Evolutionary conservation across 1,139 yeast genomes (phyloP).

Genomic region (Kazachstania sp.): DNA sequence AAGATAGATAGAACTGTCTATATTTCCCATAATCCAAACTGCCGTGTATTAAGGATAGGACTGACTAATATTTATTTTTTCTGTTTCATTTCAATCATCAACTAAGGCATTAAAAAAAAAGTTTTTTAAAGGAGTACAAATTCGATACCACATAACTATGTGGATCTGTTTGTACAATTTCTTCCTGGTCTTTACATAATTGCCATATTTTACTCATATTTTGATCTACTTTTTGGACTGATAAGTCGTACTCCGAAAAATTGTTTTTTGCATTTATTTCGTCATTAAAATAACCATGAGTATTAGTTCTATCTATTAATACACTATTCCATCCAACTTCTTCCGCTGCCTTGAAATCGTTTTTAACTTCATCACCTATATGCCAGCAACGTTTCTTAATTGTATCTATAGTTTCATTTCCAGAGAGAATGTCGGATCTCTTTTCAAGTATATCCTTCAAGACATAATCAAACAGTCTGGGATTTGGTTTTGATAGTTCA

Average conservation of each 20-base stretch:
- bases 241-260: conserved; percentile 16
- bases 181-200: conserved; percentile 13
- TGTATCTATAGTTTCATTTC: conserved; percentile 7
- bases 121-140: conserved; percentile 12
- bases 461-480: conserved; percentile 40
- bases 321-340: conserved; percentile 58
- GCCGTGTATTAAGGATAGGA: too few relatives aligned
- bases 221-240: conserved; percentile 24
- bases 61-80: too few relatives aligned
- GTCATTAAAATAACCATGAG: conserved; percentile 19
- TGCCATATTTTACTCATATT: conserved; percentile 17
- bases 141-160: conserved; percentile 21
- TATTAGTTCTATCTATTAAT: conserved; percentile 39
- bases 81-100: too few relatives aligned
- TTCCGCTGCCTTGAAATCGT: conserved; percentile 47
- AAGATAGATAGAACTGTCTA: too few relatives aligned
- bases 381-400: conserved; percentile 44
- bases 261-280: neutral
- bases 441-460: conserved; percentile 23
- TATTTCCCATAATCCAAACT: too few relatives aligned
- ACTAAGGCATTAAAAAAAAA: conserved; percentile 7
- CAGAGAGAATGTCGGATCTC: conserved; percentile 11
- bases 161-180: conserved; percentile 15
- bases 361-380: conserved; percentile 50
- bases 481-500: conserved; percentile 45